phyloP scores from a whole-genome alignment of 371 early-diverging fungal species.

The Conidiobolus incongruus region DNA sequence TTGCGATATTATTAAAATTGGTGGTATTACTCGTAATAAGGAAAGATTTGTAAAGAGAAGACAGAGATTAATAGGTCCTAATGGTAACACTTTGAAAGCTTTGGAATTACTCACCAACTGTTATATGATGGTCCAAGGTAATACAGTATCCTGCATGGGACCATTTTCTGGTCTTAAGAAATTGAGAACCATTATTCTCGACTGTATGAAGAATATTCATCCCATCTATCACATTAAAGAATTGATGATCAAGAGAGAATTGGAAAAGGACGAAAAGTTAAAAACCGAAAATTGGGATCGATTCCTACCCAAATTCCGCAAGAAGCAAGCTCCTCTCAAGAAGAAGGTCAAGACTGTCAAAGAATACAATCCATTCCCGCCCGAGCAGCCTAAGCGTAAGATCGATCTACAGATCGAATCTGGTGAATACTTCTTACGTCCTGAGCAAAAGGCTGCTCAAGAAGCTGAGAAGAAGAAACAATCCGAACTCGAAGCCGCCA shows the following conservation, averaged over 20 bases:
- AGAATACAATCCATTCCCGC: slow-evolving; percentile 76
- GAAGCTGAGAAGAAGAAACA: slow-evolving; percentile 40
- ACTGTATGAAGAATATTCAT: slow-evolving; percentile 98
- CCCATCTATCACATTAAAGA: slow-evolving; percentile 99
- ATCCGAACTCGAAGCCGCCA: slow-evolving; percentile 26
- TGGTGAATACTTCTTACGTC: slow-evolving; percentile 88
- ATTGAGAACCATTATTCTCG: slow-evolving; percentile 74
- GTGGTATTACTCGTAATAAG: slow-evolving; percentile 82
- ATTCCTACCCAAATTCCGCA: slow-evolving; percentile 95
- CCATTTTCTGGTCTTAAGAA: slow-evolving; percentile 78
- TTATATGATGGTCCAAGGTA: slow-evolving; percentile 94
- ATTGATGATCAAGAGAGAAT: slow-evolving; percentile 95
- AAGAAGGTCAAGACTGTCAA: slow-evolving; percentile 43
- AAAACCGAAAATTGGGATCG: slow-evolving; percentile 96
- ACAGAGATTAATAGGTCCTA: slow-evolving; percentile 92
- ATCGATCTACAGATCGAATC: slow-evolving; percentile 75
- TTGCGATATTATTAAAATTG: slow-evolving; percentile 96
- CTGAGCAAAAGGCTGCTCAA: slow-evolving; percentile 26
- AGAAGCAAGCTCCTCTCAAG: slow-evolving; percentile 60
- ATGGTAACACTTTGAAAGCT: slow-evolving; percentile 95
- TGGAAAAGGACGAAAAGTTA: slow-evolving; percentile 89
- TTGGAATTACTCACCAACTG: slow-evolving; percentile 93
- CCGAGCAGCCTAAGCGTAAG: slow-evolving; percentile 68
- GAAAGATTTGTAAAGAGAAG: slow-evolving; percentile 96
- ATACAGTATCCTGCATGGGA: slow-evolving; percentile 93